Base-by-base conservation (phyloP, 2,329 filamentous ascomycete genomes). In the Diaporthe australafricana region DNA sequence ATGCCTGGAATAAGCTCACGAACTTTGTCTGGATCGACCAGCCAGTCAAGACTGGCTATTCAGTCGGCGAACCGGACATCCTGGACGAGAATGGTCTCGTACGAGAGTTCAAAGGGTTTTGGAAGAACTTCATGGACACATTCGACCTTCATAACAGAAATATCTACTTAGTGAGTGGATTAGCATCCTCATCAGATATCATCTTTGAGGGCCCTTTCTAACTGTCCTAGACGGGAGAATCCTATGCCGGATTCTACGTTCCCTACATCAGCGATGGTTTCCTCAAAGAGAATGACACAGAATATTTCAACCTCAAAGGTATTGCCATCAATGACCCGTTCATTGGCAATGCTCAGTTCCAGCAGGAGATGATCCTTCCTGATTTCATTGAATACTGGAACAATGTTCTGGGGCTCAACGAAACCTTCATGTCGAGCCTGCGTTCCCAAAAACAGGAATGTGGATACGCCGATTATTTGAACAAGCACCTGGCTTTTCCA, bases 1-100 rank as follows among this genome's bases (percentile, higher is more conserved):
- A 91, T 81, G 87, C 87, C 7, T 94, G 91, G 91, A 88, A 87
- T 56, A 92, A 92, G 66, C 80, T 94, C 30, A 92, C 92, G 60
- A 94, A 94, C 79, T 88, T 94, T 77, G 83, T 95, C 38, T 95
- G 90, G 89, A 86, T 92, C 9, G 92, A 93, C 75, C 90, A 92
- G 77, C 89, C 88, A 11, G 80, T 88, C 9, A 84, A 84, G 9
- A 91, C 91, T 1, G 92, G 92, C 6, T 94, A 92, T 77, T 88
- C 89, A 0, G 73, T 78, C 57, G 80, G 88, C 38, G 87, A 88
- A 74, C 80, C 83, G 3, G 84, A 84, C 5, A 90, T 91, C 16
- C 88, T 84, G 14, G 87, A 88, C 74, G 89, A 93, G 75, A 86
- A 88, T 22, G 91, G 93, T 74, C 85, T 91, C 6, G 91, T 91